Evolutionary conservation across 345 rosid genomes (phyloP), one percentile per base, ranked within the genome.

Genomic region (Nasturtium officinale): DNA sequence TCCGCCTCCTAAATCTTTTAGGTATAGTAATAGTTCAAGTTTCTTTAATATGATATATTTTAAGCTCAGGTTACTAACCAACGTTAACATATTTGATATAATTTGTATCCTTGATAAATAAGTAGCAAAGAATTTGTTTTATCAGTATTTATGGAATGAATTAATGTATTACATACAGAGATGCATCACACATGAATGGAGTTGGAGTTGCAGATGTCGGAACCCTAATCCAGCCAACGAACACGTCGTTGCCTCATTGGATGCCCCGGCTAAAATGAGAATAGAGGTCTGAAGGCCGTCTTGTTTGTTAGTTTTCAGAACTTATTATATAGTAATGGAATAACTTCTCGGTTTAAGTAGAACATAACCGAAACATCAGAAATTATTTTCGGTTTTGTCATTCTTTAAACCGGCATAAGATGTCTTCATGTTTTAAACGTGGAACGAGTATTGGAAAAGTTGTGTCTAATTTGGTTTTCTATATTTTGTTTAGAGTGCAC

Each of bases 11-110:
- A 52, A 71, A 18, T 64, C 84, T 38, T 72, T 71, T 62, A 81
- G 96, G 97, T 91, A 86, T 32, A 10, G 51, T 23, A 61, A 60
- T 5, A 9, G 38, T 28, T 50, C 29, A 5, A 1, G 21, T 28
- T 67, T 15, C 17, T n/a, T n/a, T 26, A 33, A 29, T n/a, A n/a
- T n/a, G n/a, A 23, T 46, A 7, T 0, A 43, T 51, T 32, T 23
- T 3, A 30, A 12, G n/a, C 16, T 61, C n/a, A n/a, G 28, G 26
- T 30, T 60, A 52, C 1, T 15, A 29, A 15, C 7, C 16, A 17
- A 25, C 33, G 47, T 37, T 12, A 25, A 20, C 11, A 60, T 25
- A 25, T 1, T 25, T 1, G 3, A 25, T 25, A 25, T 25, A 25
- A 25, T 1, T 3, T 25, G 26, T 25, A 25, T 25, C 26, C 26